Conservation (phyloP, 2,329 filamentous ascomycete genomes). For the Xylariaceae sp. region DNA sequence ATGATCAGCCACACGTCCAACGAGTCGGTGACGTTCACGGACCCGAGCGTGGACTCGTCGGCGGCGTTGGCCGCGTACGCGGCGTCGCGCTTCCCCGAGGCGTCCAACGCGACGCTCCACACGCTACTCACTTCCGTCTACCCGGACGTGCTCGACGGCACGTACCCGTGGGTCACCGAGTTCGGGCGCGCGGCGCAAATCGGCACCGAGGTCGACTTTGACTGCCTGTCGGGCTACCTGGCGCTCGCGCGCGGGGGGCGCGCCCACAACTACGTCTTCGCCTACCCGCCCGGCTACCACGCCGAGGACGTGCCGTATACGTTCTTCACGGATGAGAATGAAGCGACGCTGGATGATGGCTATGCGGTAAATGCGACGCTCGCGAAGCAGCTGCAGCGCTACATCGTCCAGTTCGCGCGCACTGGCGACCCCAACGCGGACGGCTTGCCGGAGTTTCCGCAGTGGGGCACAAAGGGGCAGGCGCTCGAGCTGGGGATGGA, state of each 20-base stretch:
- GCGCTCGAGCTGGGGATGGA: constrained; percentile 12
- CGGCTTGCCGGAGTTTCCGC: constrained; percentile 12
- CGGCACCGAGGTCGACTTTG: constrained; percentile 35
- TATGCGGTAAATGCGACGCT: constrained; percentile 21
- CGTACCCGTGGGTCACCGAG: constrained; percentile 33
- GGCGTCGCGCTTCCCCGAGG: constrained; percentile 7
- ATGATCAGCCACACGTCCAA: constrained; percentile 34
- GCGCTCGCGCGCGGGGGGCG: constrained; percentile 35
- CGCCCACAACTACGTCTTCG: constrained; percentile 45
- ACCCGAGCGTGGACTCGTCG: constrained; percentile 31
- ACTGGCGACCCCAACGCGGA: constrained; percentile 23
- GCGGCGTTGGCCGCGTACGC: constrained; percentile 13
- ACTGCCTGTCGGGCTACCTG: constrained; percentile 46
- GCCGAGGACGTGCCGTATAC: constrained; percentile 44
- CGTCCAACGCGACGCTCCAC: constrained; percentile 21
- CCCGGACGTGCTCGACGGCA: constrained; percentile 37
- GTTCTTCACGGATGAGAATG: constrained; percentile 36
- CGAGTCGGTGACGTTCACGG: constrained; percentile 36
- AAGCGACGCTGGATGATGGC: constrained; percentile 17
- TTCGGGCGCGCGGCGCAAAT: constrained; percentile 34
- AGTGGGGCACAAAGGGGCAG: constrained; percentile 14
- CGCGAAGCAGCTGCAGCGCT: constrained; percentile 27
- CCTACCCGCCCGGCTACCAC: constrained; percentile 44
- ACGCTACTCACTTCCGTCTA: constrained; percentile 39
- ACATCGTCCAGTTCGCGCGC: constrained; percentile 27